These are phyloP conservation scores for Cladophialophora chaetospira DNA, from an alignment of 2,329 filamentous ascomycete species.

Conservation along the genomic window DNA sequence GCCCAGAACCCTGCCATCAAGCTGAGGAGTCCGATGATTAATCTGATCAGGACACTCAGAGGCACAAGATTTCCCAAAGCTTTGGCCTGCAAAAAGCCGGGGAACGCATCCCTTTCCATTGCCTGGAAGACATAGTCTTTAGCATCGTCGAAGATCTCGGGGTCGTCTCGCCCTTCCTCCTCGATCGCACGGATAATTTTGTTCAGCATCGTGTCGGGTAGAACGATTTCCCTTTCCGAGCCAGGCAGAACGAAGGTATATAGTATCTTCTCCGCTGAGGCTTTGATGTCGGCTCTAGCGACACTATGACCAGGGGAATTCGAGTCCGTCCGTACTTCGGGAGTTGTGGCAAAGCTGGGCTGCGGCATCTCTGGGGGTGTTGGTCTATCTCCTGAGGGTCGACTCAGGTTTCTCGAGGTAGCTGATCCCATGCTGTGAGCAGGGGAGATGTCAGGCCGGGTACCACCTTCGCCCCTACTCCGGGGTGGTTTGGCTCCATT, in stretches of 20 bases:
- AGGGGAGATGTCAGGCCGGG: conserved; percentile 26
- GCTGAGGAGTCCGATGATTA: conserved; percentile 80
- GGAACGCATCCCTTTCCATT: conserved; percentile 99
- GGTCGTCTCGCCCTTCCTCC: conserved; percentile 87
- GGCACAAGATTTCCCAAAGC: conserved; percentile 94
- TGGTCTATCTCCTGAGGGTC: conserved; percentile 34
- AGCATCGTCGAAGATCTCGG: conserved; percentile 93
- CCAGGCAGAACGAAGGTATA: conserved; percentile 94
- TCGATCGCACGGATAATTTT: conserved; percentile 88
- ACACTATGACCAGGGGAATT: conserved; percentile 83
- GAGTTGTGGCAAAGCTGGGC: conserved; percentile 62
- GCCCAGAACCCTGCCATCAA: conserved; percentile 95
- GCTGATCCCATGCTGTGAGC: conserved; percentile 50
- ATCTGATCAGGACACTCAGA: conserved; percentile 78
- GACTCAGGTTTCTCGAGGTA: conserved; percentile 36
- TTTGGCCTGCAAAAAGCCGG: conserved; percentile 91
- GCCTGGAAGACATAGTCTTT: conserved; percentile 99
- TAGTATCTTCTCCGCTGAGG: conserved; percentile 96
- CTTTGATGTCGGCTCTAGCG: conserved; percentile 83
- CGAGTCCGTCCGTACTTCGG: conserved; percentile 69
- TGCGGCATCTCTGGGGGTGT: conserved; percentile 50
- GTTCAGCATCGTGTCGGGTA: conserved; percentile 82
- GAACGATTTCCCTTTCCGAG: conserved; percentile 93
- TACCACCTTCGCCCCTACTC: conserved; percentile 37
- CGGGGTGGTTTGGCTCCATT: conserved; percentile 40